These are phyloP conservation scores for Solidago caesia DNA, from an alignment of 129 eudicot species.

Conservation along the genomic window DNA sequence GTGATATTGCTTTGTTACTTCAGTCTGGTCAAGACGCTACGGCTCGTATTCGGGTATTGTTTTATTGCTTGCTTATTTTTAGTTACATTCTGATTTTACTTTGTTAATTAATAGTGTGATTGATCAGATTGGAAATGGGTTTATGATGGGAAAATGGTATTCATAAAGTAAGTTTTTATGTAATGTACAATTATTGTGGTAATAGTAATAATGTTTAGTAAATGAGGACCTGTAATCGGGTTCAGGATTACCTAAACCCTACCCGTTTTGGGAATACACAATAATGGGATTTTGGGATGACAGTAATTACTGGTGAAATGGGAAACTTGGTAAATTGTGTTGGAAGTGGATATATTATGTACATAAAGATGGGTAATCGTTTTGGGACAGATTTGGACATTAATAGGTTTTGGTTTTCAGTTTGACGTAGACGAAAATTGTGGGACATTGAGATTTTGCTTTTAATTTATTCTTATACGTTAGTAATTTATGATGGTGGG, in stretches of 20 bases:
- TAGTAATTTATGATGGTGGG: neutral
- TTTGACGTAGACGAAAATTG: neutral
- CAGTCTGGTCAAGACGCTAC: constrained; percentile 87
- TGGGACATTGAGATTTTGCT: neutral
- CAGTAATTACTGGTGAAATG: no score
- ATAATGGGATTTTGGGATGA: no score
- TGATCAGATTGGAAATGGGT: no score
- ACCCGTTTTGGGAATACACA: no score
- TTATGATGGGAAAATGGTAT: no score
- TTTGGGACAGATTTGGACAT: constrained; percentile 6
- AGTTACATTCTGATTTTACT: neutral
- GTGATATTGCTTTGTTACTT: constrained; percentile 91
- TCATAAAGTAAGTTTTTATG: no score
- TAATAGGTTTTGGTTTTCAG: neutral
- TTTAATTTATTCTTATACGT: neutral
- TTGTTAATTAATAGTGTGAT: neutral
- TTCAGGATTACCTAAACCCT: no score
- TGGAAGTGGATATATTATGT: neutral
- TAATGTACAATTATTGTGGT: no score
- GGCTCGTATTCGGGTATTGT: constrained; percentile 79
- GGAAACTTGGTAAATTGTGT: neutral
- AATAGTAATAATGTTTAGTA: no score
- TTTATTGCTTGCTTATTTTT: neutral
- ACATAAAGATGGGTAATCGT: neutral
- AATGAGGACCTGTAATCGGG: no score